Conservation (phyloP, 2,329 filamentous ascomycete species). For the Beauveria sp. region DNA sequence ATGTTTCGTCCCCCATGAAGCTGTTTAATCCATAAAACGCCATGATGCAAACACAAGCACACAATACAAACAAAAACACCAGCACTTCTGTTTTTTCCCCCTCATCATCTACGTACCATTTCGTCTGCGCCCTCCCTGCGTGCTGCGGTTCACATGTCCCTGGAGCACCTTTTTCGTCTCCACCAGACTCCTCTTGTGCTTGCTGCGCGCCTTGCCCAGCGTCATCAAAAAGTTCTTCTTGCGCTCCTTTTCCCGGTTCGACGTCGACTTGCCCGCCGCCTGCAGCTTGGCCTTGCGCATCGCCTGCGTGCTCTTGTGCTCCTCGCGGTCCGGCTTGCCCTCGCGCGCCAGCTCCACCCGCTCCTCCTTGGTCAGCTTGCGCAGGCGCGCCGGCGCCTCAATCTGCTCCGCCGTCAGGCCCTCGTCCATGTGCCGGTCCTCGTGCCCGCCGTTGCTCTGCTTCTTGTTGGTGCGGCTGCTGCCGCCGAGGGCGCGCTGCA, state of each 20-base stretch:
- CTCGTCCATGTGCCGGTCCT: conserved; percentile 69
- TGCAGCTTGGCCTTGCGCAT: conserved; percentile 82
- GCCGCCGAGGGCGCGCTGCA: conserved; percentile 54
- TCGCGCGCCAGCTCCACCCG: conserved; percentile 75
- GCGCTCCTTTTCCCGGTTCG: conserved; percentile 92
- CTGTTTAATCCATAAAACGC: background rate
- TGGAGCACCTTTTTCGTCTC: conserved; percentile 75
- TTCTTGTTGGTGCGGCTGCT: conserved; percentile 41
- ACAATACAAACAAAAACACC: background rate
- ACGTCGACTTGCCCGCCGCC: conserved; percentile 86
- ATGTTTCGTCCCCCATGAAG: background rate
- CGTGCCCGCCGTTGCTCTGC: conserved; percentile 25
- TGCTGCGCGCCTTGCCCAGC: conserved; percentile 87
- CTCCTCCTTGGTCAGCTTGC: conserved; percentile 85
- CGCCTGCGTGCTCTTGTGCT: conserved; percentile 82
- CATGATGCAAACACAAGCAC: background rate
- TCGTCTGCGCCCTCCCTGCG: conserved; percentile 73
- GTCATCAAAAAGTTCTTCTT: conserved; percentile 99
- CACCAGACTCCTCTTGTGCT: conserved; percentile 88
- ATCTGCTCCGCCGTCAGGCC: conserved; percentile 87
- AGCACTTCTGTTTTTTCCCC: background rate
- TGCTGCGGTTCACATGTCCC: conserved; percentile 74
- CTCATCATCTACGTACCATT: conserved; percentile 42
- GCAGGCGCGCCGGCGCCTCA: conserved; percentile 72
- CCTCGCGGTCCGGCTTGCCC: conserved; percentile 66